Evolutionary conservation across 2,329 filamentous ascomycete species (phyloP).

Genomic region (Stagonosporopsis tanaceti): DNA sequence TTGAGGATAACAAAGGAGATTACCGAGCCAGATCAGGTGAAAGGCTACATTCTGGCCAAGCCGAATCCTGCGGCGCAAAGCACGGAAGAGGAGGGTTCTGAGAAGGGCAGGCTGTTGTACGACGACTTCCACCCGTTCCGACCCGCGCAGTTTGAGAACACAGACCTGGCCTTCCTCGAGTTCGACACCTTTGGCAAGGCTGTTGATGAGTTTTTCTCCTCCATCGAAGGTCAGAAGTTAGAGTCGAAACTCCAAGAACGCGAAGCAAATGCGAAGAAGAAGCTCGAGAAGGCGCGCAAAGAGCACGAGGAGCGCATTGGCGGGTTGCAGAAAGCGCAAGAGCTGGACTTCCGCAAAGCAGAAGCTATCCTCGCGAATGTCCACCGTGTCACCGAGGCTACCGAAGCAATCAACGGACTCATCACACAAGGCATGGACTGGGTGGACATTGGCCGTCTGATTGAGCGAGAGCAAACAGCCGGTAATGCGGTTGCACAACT

Average conservation of each 20-base stretch:
- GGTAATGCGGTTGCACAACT: slow-evolving; percentile 86
- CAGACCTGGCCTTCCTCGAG: slow-evolving; percentile 72
- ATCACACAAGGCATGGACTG: slow-evolving; percentile 96
- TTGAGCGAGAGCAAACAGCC: slow-evolving; percentile 83
- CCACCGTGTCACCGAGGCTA: slow-evolving; percentile 89
- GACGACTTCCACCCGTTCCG: slow-evolving; percentile 96
- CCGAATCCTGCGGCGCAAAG: slow-evolving; percentile 46
- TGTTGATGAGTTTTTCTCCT: slow-evolving; percentile 97
- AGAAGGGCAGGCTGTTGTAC: slow-evolving; percentile 69
- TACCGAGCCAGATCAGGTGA: slow-evolving; percentile 69
- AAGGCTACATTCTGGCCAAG: slow-evolving; percentile 89
- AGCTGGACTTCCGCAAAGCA: slow-evolving; percentile 85
- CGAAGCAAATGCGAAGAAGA: slow-evolving; percentile 81
- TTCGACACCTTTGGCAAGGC: slow-evolving; percentile 90
- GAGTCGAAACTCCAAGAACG: slow-evolving; percentile 83
- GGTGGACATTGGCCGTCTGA: slow-evolving; percentile 86
- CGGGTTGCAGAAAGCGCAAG: slow-evolving; percentile 80
- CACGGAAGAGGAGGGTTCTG: slow-evolving; percentile 53
- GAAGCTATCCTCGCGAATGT: slow-evolving; percentile 90
- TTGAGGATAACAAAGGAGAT: slow-evolving; percentile 74
- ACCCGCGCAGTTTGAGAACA: slow-evolving; percentile 79
- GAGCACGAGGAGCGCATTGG: slow-evolving; percentile 88
- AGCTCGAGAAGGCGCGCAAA: slow-evolving; percentile 81
- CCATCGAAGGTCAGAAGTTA: slow-evolving; percentile 90
- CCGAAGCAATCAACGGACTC: slow-evolving; percentile 90